Evolutionary conservation across 2,329 filamentous ascomycete species (phyloP), one percentile per base, ranked within the genome.

Genomic region (Coniochaeta sp.): DNA sequence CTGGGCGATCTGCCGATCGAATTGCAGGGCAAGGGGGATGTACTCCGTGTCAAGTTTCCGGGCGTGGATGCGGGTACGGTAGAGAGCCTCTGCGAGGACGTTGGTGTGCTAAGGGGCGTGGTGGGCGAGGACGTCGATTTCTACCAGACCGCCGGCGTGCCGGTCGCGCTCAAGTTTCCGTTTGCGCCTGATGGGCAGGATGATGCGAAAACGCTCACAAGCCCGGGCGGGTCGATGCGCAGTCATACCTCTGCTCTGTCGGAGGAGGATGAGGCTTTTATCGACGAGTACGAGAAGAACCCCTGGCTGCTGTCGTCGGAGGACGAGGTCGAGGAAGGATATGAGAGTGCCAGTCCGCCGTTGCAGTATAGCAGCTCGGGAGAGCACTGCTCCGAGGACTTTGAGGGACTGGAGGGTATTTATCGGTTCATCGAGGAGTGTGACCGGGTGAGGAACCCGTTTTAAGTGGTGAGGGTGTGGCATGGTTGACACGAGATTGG

Each of bases 11-110:
- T 99, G 18, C 91, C 92, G 0, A 82, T 97, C 30, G 77, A 82
- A 0, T 77, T 96, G 50, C 82, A 89, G 59, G 78, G 80, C 32
- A 74, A 78, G 30, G 82, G 82, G 4, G 42, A 33, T 2, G 79
- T 81, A 0, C 71, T 96, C 4, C 83, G 91, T 30, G 83, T 97
- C 2, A 86, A 91, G 27, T 97, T 99, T 63, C 91, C 91, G 0
- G 94, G 94, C 3, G 91, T 94, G 55, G 92, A 97, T 61, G 83
- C 83, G 1, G 81, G 85, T 14, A 89, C 88, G 0, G 87, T 96
- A 0, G 89, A 95, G 63, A 75, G 78, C 3, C 77, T 99, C 1
- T 96, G 91, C 65, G 83, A 89, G 46, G 94, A 99, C 65, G 78
- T 95, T 10, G 88, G 87, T n/a, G 78, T 99, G 7, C 82, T 85